Base-by-base conservation (phyloP, 2,329 filamentous ascomycete genomes). In the Purpureocillium takamizusanense region DNA sequence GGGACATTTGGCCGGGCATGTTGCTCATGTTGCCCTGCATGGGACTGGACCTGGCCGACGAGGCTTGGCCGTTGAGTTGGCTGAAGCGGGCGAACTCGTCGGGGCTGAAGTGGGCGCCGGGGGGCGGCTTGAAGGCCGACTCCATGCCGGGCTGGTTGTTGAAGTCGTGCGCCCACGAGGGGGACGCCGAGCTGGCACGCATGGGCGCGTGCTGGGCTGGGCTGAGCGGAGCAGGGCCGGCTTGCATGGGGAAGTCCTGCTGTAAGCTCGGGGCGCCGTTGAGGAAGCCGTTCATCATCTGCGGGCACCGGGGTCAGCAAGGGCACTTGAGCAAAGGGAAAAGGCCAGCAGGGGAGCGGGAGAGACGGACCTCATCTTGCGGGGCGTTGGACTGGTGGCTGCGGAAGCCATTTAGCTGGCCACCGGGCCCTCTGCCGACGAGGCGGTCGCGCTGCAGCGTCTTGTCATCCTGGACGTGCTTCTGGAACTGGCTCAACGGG, bases 401-500 rank as follows among this genome's bases (percentile, higher is more conserved):
- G 46, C 87, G 76, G 69, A 94, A 89, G 52, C 84, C 78, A 57
- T 85, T 83, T 53, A 85, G 73, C 53, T 83, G 69, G 7, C 76
- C 81, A 32, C 75, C 78, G 1, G 85, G 82, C 1, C 79, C 81
- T 48, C 82, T 72, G 45, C 86, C 86, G 43, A 86, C 81, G 44
- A 97, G 71, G 42, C 92, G 79, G 62, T 98, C 92, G 54, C 89
- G 76, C 66, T 97, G 92, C 41, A 97, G 70, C 41, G 86, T 92
- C 66, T 89, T 94, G 69, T 98, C 92, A 73, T 94, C 87, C 57
- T 94, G 86, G 41, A 92, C 86, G 63, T 95, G 89, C 65, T 98
- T 98, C 47, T 89, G 87, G 62, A 98, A 94, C 70, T 97, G 92
- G 59, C 86, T 90, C 54, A 98, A 80, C 41, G 94, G 92, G 63